Conservation (phyloP, 495 filamentous ascomycete species). For the Antarctomyces pellizariae region DNA sequence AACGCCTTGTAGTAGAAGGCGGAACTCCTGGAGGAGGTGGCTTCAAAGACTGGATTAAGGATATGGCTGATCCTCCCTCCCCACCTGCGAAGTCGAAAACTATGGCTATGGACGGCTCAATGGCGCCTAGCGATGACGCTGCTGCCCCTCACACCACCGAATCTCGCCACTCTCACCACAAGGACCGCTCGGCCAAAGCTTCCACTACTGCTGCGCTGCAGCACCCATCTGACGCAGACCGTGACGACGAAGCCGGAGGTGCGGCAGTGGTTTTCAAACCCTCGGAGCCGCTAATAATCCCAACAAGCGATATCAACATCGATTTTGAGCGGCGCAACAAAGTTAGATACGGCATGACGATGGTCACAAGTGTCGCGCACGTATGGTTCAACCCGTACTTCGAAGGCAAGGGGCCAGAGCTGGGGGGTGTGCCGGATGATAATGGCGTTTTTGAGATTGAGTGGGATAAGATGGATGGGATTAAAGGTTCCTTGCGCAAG, state of each 20-base stretch:
- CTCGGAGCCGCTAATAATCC: conserved; percentile 34
- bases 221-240: too few species aligned
- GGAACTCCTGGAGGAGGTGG: conserved; percentile 21
- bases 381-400: conserved; percentile 96
- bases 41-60: conserved; percentile 24
- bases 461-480: conserved; percentile 36
- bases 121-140: too few species aligned
- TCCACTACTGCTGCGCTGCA: too few species aligned
- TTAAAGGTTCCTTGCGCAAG: conserved; percentile 58
- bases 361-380: conserved; percentile 83
- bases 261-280: conserved; percentile 63
- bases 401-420: conserved; percentile 53
- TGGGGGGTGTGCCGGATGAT: conserved; percentile 21
- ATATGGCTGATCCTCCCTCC: conserved; percentile 24
- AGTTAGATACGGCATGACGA: conserved; percentile 51
- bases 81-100: conserved; percentile 1
- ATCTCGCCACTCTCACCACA: too few species aligned
- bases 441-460: conserved; percentile 33
- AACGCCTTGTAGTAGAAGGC: conserved; percentile 50
- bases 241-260: conserved; percentile 18
- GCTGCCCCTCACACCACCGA: too few species aligned
- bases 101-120: too few species aligned
- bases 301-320: conserved; percentile 72
- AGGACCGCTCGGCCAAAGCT: too few species aligned
- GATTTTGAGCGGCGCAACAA: conserved; percentile 65